Base-by-base conservation (phyloP, 2,329 filamentous ascomycete species). In the Coniochaeta sp. region DNA sequence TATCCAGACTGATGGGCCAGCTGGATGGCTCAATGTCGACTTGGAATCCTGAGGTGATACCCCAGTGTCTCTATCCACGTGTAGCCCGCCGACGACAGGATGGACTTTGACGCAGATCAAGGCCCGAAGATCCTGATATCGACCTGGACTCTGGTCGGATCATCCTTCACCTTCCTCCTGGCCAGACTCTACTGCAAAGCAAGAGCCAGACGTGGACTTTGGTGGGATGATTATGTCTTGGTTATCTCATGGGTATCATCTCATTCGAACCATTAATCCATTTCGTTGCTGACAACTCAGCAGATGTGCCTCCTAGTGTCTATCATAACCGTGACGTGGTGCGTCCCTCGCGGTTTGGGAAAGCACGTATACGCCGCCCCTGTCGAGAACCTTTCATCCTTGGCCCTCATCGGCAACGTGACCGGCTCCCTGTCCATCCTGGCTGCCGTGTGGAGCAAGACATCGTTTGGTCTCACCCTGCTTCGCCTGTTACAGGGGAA, bases 391-490 rank as follows among this genome's bases (percentile, higher is more conserved):
- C 55, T 66, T 16, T 52, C 62, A 3, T 26, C 54, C 3, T 59
- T 70, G 16, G 63, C 62, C 24, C 60, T 68, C 34, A 36, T 68
- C 31, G 64, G 63, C 47, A 67, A 68, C 62, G 55, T 67, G 31
- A 62, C 68, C 24, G 63, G 67, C 57, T 67, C 68, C 24, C 61
- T 71, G 40, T 69, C 71, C 31, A 67, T 76, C 47, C 60, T 73
- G 28, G 68, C 69, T 5, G 67, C 73, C 36, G 67, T 70, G 12
- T 74, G 69, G 71, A 73, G 71, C 62, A 76, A 76, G 62, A 75
- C 73, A 0, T 74, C 74, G 1, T 75, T 76, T 44, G 73, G 71
- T 9, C 60, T 75, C 3, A 74, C 73, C 3, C 64, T 75, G 5
- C 63, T 72, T 7, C 67, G 70, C 7, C 64, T 75, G 34, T 67